Conservation (phyloP, 768 basidiomycete species). For the Kondoa malvinella region DNA sequence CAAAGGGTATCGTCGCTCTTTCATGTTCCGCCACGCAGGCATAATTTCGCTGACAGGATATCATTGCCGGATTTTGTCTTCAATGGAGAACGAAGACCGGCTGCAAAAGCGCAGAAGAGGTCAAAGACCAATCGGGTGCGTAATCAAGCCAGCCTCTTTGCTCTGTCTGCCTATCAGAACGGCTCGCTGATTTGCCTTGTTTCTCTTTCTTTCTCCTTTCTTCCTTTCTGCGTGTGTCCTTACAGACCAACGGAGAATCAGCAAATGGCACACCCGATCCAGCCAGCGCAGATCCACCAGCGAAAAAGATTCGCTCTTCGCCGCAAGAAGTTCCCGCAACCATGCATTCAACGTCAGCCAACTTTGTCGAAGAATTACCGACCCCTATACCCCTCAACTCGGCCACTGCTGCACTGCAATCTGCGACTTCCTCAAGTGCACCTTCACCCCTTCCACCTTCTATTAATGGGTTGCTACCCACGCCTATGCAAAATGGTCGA, state of each 20-base stretch:
- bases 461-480: too few species aligned
- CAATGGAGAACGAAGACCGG: not conserved
- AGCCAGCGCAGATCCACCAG: not conserved
- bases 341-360: not conserved
- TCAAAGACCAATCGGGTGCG: conserved; percentile 15
- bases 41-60: not conserved
- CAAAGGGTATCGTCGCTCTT: conserved; percentile 44
- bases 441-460: not conserved
- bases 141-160: too few species aligned
- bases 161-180: too few species aligned
- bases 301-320: not conserved
- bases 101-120: conserved; percentile 14
- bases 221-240: not conserved
- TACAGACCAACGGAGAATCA: not conserved
- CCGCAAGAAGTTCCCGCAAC: not conserved
- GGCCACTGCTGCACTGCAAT: not conserved
- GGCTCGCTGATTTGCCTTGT: not conserved
- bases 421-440: not conserved
- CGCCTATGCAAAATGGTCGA: not conserved
- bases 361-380: not conserved
- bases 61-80: conserved; percentile 7
- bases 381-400: not conserved
- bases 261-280: not conserved
- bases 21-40: not conserved
- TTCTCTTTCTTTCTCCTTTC: not conserved